Evolutionary conservation across 129 eudicot genomes (phyloP).

Genomic region (Helianthus annuus): DNA sequence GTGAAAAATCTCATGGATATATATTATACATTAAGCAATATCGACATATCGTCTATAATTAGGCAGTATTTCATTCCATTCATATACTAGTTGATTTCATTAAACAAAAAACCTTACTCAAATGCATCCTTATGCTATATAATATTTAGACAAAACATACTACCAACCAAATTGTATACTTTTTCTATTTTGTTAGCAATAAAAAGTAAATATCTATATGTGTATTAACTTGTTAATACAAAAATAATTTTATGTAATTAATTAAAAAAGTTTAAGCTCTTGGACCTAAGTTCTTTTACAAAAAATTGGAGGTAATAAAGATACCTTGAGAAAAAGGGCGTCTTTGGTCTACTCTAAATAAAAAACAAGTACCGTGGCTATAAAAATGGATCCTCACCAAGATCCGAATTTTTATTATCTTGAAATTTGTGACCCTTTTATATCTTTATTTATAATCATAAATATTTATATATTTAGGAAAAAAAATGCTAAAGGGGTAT

Average conservation of each 20-base stretch:
- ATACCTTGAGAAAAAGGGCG: slow-evolving; percentile 42
- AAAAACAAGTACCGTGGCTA: slow-evolving; percentile 32
- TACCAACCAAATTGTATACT: background rate
- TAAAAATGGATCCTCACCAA: slow-evolving; percentile 48
- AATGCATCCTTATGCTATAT: background rate
- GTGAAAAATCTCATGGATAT: background rate
- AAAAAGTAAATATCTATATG: background rate
- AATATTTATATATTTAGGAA: background rate
- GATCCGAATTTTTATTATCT: slow-evolving; percentile 48
- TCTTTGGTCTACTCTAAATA: slow-evolving; percentile 42
- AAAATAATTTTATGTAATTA: background rate
- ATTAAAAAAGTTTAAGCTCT: slow-evolving; percentile 21
- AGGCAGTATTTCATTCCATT: background rate
- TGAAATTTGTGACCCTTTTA: slow-evolving; percentile 33
- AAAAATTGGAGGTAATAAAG: slow-evolving; percentile 38
- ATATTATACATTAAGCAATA: background rate
- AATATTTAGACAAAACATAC: background rate
- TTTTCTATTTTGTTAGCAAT: background rate
- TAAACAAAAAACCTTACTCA: background rate
- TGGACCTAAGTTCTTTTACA: slow-evolving; percentile 38
- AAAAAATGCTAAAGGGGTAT: slow-evolving; percentile 40
- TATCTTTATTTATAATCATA: background rate
- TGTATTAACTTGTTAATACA: background rate
- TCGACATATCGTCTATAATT: no score
- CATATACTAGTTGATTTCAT: background rate